phyloP scores from a whole-genome alignment of 495 filamentous ascomycete genomes.

The Aspergillus campestris region DNA sequence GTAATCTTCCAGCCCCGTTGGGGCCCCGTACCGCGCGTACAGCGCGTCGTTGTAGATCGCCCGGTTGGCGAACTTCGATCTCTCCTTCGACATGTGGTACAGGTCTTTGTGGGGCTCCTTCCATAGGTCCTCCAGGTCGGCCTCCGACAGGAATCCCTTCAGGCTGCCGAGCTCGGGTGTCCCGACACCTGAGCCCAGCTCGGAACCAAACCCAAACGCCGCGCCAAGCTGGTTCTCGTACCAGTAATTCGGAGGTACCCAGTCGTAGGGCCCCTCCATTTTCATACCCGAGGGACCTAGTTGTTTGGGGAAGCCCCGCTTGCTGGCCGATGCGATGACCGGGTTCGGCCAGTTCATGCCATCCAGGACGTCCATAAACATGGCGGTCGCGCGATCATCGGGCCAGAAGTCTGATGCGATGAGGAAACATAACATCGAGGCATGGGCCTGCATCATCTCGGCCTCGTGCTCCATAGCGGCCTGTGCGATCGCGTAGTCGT shows the following conservation, averaged over 20 bases:
- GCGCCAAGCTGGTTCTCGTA: slow-evolving; percentile 43
- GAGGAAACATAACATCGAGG: slow-evolving; percentile 47
- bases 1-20: slow-evolving; percentile 47
- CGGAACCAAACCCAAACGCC: slow-evolving; percentile 56
- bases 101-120: slow-evolving; percentile 39
- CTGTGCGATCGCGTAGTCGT: slow-evolving; percentile 48
- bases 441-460: slow-evolving; percentile 49
- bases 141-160: slow-evolving; percentile 41
- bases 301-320: slow-evolving; percentile 41
- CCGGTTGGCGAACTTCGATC: slow-evolving; percentile 46
- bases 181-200: slow-evolving; percentile 52
- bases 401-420: slow-evolving; percentile 59
- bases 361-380: slow-evolving; percentile 42
- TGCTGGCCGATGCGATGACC: slow-evolving; percentile 49
- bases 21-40: slow-evolving; percentile 45
- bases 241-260: slow-evolving; percentile 60
- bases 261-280: slow-evolving; percentile 63
- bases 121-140: slow-evolving; percentile 49
- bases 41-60: slow-evolving; percentile 48
- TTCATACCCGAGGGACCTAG: slow-evolving; percentile 53
- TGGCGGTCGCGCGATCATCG: slow-evolving; percentile 42
- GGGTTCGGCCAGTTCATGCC: slow-evolving; percentile 49
- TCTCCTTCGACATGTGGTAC: slow-evolving; percentile 52
- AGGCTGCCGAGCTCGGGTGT: slow-evolving; percentile 50
- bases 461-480: slow-evolving; percentile 52